phyloP scores from a whole-genome alignment of 371 early-diverging fungal genomes.

The Apophysomyces variabilis region DNA sequence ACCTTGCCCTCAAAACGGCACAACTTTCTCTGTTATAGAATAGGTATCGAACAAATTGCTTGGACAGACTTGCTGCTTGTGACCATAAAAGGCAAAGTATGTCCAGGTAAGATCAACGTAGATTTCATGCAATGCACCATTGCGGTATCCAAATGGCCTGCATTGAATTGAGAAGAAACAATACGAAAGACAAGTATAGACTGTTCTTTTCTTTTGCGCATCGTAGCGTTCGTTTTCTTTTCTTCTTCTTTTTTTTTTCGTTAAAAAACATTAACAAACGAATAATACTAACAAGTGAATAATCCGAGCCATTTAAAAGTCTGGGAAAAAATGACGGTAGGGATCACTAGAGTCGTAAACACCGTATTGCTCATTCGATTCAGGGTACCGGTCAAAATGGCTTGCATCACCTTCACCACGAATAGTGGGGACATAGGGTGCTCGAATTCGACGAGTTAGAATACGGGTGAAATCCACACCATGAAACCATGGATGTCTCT shows the following conservation, averaged over 20 bases:
- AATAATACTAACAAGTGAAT: background rate
- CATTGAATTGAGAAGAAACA: background rate
- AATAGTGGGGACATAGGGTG: conserved; percentile 91
- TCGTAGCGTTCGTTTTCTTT: background rate
- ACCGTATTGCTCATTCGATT: conserved; percentile 75
- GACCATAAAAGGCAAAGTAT: too few species aligned
- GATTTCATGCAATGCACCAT: too few species aligned
- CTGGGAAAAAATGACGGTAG: conserved; percentile 38
- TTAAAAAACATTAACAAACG: conserved; percentile 6
- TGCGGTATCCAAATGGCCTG: too few species aligned
- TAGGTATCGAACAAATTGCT: too few species aligned
- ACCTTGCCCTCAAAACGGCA: too few species aligned
- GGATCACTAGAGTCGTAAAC: conserved; percentile 35
- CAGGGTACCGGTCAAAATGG: conserved; percentile 95
- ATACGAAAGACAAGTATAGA: background rate
- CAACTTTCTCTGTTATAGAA: too few species aligned
- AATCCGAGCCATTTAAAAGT: conserved; percentile 27
- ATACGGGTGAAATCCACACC: conserved; percentile 93
- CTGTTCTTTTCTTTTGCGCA: background rate
- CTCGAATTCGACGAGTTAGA: conserved; percentile 73
- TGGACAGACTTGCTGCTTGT: too few species aligned
- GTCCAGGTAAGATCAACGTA: too few species aligned
- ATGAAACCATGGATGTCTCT: conserved; percentile 94
- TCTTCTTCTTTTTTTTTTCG: conserved; percentile 3
- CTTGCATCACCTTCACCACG: conserved; percentile 91